Conservation (phyloP, 495 filamentous ascomycete species). For the Penicillium arizonense region DNA sequence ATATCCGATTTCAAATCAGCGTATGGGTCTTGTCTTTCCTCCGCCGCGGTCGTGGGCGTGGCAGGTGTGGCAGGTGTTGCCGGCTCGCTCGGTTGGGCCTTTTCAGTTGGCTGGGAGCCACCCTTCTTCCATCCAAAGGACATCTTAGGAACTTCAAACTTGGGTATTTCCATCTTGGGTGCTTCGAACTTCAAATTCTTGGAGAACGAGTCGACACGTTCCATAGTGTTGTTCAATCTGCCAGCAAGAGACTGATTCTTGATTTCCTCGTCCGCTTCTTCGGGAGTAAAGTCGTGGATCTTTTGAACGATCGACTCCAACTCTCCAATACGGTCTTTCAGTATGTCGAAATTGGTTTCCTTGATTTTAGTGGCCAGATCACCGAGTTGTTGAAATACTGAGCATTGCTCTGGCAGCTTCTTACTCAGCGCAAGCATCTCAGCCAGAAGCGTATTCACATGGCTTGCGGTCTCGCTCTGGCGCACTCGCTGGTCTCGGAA, state of each 20-base stretch:
- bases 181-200: not conserved
- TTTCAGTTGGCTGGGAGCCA: not conserved
- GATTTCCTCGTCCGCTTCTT: too few species aligned
- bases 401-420: conserved; percentile 6
- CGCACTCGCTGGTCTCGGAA: conserved; percentile 8
- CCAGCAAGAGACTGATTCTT: not conserved
- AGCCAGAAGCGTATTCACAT: conserved; percentile 1
- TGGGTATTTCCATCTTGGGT: too few species aligned
- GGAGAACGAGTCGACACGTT: not conserved
- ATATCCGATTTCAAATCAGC: too few species aligned
- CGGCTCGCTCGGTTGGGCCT: not conserved
- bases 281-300: too few species aligned
- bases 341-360: too few species aligned
- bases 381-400: not conserved
- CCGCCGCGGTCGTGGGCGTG: too few species aligned
- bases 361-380: not conserved
- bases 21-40: too few species aligned
- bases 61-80: not conserved
- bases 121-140: conserved; percentile 8
- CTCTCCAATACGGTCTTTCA: too few species aligned
- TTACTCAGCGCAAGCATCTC: not conserved
- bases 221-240: not conserved
- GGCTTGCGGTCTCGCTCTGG: conserved; percentile 1
- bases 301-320: too few species aligned
- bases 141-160: not conserved